Percentiles rank a stretch among this genome's conserved stretches.
Evolutionary conservation across 2,329 filamentous ascomycete species (phyloP).

Genomic region (Colletotrichum sojae): DNA sequence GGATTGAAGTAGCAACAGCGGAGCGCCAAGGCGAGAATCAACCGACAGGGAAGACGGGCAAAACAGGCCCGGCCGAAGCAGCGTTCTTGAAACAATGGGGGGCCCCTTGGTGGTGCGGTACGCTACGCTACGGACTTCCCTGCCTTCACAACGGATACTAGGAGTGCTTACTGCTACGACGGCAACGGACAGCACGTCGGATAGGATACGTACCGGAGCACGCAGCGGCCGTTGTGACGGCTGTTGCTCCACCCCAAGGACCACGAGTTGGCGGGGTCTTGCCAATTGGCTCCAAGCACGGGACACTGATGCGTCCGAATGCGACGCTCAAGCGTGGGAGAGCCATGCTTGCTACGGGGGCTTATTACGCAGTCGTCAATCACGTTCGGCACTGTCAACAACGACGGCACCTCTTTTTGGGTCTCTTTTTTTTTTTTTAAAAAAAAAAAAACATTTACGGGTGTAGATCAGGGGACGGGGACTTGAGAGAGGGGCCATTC

Average conservation of each 20-base stretch:
- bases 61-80: constrained; percentile 13
- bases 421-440: too few species aligned
- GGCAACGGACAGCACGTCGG: too few species aligned
- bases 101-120: constrained; percentile 10
- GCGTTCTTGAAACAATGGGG: constrained; percentile 32
- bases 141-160: too few species aligned
- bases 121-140: constrained; percentile 7
- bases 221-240: constrained; percentile 23
- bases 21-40: background rate
- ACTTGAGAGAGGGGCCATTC: background rate
- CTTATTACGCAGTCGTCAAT: too few species aligned
- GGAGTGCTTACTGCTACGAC: too few species aligned
- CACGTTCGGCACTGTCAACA: background rate
- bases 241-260: background rate
- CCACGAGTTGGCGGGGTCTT: constrained; percentile 10
- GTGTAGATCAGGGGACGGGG: constrained; percentile 13
- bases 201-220: too few species aligned
- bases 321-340: too few species aligned
- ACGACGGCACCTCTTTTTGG: background rate
- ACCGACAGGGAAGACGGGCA: constrained; percentile 4
- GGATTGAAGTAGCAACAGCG: background rate
- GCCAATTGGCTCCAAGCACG: background rate
- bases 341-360: background rate
- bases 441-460: constrained; percentile 4
- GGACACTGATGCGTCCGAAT: too few species aligned